Evolutionary conservation across 164 flowering plant genomes (phyloP).

Genomic region (Vitis cinerea): DNA sequence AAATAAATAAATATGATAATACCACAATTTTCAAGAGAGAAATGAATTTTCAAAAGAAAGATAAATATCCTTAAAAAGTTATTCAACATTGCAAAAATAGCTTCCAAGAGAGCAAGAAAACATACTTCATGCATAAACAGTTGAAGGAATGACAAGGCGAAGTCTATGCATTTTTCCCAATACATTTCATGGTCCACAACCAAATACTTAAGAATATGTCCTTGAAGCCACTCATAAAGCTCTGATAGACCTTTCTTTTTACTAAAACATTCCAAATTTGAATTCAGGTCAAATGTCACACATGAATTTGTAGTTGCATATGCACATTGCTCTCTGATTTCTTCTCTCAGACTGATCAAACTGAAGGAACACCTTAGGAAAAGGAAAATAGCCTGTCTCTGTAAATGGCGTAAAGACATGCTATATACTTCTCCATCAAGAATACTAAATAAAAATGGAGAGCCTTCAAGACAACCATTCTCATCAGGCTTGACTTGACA

Average conservation of each 20-base stretch:
- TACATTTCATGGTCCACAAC: slow-evolving; percentile 25
- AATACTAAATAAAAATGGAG: slow-evolving; percentile 58
- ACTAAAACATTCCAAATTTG: slow-evolving; percentile 21
- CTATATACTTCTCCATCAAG: slow-evolving; percentile 21
- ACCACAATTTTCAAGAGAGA: background rate
- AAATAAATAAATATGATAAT: background rate
- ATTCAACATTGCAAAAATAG: background rate
- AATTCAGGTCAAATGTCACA: slow-evolving; percentile 12
- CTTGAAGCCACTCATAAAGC: slow-evolving; percentile 67
- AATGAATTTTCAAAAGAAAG: background rate
- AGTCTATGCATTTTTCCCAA: slow-evolving; percentile 37
- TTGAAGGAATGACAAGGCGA: slow-evolving; percentile 60
- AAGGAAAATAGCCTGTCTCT: slow-evolving; percentile 63
- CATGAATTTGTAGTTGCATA: slow-evolving; percentile 25
- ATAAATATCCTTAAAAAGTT: background rate
- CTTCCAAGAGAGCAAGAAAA: background rate
- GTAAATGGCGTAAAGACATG: slow-evolving; percentile 43
- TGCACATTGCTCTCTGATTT: slow-evolving; percentile 24
- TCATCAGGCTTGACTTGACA: slow-evolving; percentile 15
- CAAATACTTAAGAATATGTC: slow-evolving; percentile 42
- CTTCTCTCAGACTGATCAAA: slow-evolving; percentile 36
- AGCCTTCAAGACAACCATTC: slow-evolving; percentile 51
- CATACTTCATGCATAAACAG: slow-evolving; percentile 77
- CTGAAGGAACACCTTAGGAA: slow-evolving; percentile 64
- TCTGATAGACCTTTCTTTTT: slow-evolving; percentile 43